These are phyloP conservation scores for Gossypium rotundifolium DNA, from an alignment of 345 rosid species.

Conservation along the genomic window DNA sequence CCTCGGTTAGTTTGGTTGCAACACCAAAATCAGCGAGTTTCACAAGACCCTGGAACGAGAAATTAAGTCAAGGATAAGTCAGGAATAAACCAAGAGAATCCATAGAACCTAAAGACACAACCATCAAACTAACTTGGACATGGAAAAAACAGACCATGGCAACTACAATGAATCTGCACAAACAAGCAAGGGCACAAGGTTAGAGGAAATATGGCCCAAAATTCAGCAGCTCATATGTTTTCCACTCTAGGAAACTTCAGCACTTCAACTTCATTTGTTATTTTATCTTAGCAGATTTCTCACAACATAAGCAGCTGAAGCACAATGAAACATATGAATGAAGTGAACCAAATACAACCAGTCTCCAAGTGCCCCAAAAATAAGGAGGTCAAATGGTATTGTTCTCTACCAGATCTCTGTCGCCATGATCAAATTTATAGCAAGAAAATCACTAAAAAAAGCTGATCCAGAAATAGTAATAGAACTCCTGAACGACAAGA, in stretches of 20 bases:
- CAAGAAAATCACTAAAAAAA: neutral
- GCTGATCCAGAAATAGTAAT: neutral
- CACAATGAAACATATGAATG: constrained; percentile 1
- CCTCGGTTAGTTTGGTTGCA: constrained; percentile 96
- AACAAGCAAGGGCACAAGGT: neutral
- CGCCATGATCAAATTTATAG: neutral
- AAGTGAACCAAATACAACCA: neutral
- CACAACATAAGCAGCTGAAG: neutral
- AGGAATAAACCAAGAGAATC: neutral
- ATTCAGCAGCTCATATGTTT: neutral
- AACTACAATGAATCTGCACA: neutral
- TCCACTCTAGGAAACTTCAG: neutral
- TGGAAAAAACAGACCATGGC: neutral
- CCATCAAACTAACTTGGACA: neutral
- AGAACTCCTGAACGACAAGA: neutral
- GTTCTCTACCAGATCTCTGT: neutral
- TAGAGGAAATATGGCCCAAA: neutral
- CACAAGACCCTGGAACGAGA: constrained; percentile 70
- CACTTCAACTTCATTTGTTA: neutral
- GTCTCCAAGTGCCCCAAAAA: neutral
- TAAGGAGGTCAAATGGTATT: neutral
- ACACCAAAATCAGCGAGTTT: constrained; percentile 99
- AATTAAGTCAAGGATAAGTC: constrained; percentile 16
- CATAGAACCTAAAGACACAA: neutral
- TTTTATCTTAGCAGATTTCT: neutral